These are phyloP conservation scores for Hortaea sp. DNA, from an alignment of 2,329 filamentous ascomycete genomes.

Conservation along the genomic window DNA sequence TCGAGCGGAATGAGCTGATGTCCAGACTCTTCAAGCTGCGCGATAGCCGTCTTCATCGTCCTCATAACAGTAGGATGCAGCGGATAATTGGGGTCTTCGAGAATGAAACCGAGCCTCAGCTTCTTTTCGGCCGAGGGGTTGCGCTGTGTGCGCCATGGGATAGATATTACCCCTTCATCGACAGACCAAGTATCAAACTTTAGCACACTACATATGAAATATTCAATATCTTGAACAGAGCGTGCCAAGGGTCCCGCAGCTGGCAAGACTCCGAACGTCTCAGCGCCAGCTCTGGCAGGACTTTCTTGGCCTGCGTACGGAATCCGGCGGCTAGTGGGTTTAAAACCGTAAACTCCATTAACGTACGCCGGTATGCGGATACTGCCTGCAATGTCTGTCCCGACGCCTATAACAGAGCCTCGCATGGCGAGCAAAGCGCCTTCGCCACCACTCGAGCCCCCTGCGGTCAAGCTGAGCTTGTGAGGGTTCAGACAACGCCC, in stretches of 20 bases:
- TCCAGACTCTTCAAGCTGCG: conserved; percentile 32
- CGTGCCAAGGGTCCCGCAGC: conserved; percentile 20
- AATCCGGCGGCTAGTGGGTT: conserved; percentile 9
- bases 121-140: conserved; percentile 8
- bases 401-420: conserved; percentile 50
- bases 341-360: conserved; percentile 27
- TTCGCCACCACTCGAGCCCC: conserved; percentile 58
- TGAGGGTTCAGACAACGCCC: conserved; percentile 49
- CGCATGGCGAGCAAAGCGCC: conserved; percentile 49
- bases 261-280: conserved; percentile 23
- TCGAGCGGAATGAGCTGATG: conserved; percentile 34
- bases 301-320: conserved; percentile 27
- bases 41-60: conserved; percentile 32
- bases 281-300: conserved; percentile 34
- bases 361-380: conserved; percentile 84
- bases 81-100: conserved; percentile 38
- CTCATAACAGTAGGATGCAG: conserved; percentile 41
- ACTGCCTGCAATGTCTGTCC: conserved; percentile 50
- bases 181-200: conserved; percentile 12
- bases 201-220: conserved; percentile 16
- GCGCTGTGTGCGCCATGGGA: conserved; percentile 37
- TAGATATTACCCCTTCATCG: conserved; percentile 25
- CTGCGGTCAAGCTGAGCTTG: conserved; percentile 50
- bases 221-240: conserved; percentile 13
- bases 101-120: conserved; percentile 40